phyloP scores from a whole-genome alignment of 2,329 filamentous ascomycete genomes.

The Ascochyta clinopodiicola region DNA sequence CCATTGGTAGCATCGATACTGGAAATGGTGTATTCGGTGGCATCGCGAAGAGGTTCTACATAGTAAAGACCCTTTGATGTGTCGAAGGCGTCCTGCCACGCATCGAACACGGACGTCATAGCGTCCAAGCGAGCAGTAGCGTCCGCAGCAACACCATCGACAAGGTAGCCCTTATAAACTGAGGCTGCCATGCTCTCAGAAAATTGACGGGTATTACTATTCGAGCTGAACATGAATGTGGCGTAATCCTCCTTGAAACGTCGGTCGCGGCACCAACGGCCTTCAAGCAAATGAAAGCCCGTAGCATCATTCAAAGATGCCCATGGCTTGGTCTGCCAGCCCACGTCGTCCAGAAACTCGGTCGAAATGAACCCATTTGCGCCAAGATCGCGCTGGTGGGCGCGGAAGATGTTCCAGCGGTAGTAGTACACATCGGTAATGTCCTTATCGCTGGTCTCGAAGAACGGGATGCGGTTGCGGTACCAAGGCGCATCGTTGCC shows the following conservation, averaged over 20 bases:
- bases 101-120: slow-evolving; percentile 48
- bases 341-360: slow-evolving; percentile 54
- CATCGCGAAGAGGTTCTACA: slow-evolving; percentile 53
- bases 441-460: slow-evolving; percentile 48
- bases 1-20: slow-evolving; percentile 53
- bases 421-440: slow-evolving; percentile 56
- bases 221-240: slow-evolving; percentile 49
- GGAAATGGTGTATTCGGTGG: slow-evolving; percentile 55
- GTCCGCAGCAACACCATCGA: slow-evolving; percentile 49
- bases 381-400: slow-evolving; percentile 54
- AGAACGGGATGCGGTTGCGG: slow-evolving; percentile 48
- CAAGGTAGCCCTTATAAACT: slow-evolving; percentile 51
- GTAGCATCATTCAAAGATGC: slow-evolving; percentile 55
- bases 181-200: slow-evolving; percentile 53
- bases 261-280: slow-evolving; percentile 54
- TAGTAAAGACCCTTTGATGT: slow-evolving; percentile 51
- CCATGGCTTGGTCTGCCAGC: slow-evolving; percentile 53
- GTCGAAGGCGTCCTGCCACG: slow-evolving; percentile 51
- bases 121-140: slow-evolving; percentile 42
- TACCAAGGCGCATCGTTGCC: slow-evolving; percentile 53
- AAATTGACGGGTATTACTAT: slow-evolving; percentile 53
- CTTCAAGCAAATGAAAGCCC: slow-evolving; percentile 54
- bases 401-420: slow-evolving; percentile 54
- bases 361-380: slow-evolving; percentile 53
- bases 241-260: slow-evolving; percentile 55